phyloP scores from a whole-genome alignment of 768 basidiomycete species.

The Trametes sanguinea region DNA sequence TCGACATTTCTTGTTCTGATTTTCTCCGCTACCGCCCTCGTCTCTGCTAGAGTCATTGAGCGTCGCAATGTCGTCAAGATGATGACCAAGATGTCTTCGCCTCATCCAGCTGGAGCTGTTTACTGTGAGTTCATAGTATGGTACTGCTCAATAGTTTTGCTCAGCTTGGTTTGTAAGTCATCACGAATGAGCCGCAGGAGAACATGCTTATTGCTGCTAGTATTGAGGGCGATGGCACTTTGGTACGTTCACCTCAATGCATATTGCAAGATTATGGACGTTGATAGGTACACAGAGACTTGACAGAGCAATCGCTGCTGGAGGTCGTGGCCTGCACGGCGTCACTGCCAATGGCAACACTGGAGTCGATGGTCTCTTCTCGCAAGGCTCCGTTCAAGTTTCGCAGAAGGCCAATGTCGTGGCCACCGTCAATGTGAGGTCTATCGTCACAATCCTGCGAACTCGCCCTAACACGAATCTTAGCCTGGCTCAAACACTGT shows the following conservation, averaged over 20 bases:
- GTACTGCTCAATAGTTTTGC: not conserved
- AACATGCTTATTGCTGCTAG: conserved; percentile 47
- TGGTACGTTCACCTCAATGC: conserved; percentile 33
- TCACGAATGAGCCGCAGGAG: conserved; percentile 49
- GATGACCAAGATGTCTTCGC: not conserved
- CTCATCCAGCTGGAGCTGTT: conserved; percentile 22
- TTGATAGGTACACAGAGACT: conserved; percentile 14
- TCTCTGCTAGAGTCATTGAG: conserved; percentile 6
- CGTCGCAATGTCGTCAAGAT: conserved; percentile 13
- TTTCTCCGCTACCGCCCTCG: conserved; percentile 12
- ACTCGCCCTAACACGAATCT: not conserved
- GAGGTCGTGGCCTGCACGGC: conserved; percentile 29
- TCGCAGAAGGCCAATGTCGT: conserved; percentile 23
- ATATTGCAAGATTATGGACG: too few relatives aligned
- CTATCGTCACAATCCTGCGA: not conserved
- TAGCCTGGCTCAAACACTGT: conserved; percentile 51
- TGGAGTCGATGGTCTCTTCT: conserved; percentile 26
- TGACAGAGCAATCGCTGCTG: conserved; percentile 19
- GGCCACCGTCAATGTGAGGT: conserved; percentile 29
- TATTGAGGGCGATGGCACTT: conserved; percentile 43
- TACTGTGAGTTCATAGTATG: conserved; percentile 26
- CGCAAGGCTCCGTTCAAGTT: conserved; percentile 29
- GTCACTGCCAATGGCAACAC: conserved; percentile 14
- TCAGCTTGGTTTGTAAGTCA: conserved; percentile 35
- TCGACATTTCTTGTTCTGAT: conserved; percentile 1